Conservation (phyloP, 495 filamentous ascomycete genomes). For the Penicillium manginii region DNA sequence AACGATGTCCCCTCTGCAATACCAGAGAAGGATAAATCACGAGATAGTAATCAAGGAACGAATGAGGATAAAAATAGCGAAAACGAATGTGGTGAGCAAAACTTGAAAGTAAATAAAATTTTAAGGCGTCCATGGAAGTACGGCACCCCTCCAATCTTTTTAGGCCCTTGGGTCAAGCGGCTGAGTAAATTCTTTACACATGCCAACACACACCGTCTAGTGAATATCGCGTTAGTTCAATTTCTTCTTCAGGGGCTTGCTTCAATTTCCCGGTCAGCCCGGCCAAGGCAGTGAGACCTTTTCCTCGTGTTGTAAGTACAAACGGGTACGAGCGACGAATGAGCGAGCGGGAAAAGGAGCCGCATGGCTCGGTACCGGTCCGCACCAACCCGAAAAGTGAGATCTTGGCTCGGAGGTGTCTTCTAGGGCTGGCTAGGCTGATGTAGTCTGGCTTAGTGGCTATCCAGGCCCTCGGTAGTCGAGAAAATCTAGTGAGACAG, state of each 20-base stretch:
- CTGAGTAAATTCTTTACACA: background rate
- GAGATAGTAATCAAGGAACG: background rate
- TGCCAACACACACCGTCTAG: background rate
- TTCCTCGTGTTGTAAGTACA: background rate
- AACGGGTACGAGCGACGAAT: background rate
- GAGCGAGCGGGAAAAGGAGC: background rate
- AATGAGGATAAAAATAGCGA: slow-evolving; percentile 2
- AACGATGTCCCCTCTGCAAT: background rate
- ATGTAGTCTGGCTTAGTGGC: background rate
- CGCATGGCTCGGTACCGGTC: slow-evolving; percentile 9
- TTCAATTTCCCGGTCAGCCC: slow-evolving; percentile 1
- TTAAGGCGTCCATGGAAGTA: background rate
- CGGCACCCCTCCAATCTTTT: slow-evolving; percentile 4
- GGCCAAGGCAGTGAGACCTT: slow-evolving; percentile 6
- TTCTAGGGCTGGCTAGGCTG: background rate
- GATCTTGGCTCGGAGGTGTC: background rate
- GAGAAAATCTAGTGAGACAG: slow-evolving; percentile 7
- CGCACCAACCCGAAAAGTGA: slow-evolving; percentile 7
- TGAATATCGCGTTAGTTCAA: background rate
- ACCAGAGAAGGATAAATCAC: background rate
- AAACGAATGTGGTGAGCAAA: slow-evolving; percentile 5
- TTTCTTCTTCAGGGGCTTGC: slow-evolving; percentile 2
- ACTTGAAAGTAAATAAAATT: slow-evolving; percentile 11
- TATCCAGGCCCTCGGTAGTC: background rate
- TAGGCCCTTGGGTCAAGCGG: slow-evolving; percentile 1